Base-by-base conservation (phyloP, 129 eudicot genomes). In the Tagetes erecta region DNA sequence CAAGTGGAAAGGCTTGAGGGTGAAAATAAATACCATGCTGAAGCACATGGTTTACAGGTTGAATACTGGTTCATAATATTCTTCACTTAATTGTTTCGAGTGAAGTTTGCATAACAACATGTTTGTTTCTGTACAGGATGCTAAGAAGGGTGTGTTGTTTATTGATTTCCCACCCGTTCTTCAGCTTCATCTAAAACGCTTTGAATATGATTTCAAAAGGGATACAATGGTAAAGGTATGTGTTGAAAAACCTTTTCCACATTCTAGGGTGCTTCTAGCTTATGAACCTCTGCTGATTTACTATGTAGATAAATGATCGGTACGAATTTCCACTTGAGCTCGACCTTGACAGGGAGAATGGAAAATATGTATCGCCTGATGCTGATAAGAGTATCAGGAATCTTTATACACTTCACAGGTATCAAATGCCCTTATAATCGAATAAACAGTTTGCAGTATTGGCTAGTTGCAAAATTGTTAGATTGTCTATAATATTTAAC, bases 1-100 rank as follows among this genome's bases (percentile, higher is more conserved):
- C 97, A 90, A 72, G 98, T 90, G 76, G 98, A 93, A 81, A 87
- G 88, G 4, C 92, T 93, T 55, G 97, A 93, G 84, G 98, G 98
- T 65, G 98, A 93, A 77, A 90, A 93, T 71, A 90, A 90, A 65
- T 93, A 93, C 57, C 98, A 93, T 72, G 96, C 98, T 66, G 97
- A 90, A 82, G 80, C 76, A 56, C 84, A 88, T 49, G 98, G 97
- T 52, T 88, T 93, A 60, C 97, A 92, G 98, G 98, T 92, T 75
- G 67, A 64, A 31, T 57, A 57, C 68, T 46, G 39, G 64, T 46
- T 71, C 70, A 59, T 69, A 53, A 67, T 39, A 52, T 67, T 76
- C 35, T 53, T 76, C 20, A 37, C 5, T 53, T 41, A 3, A 55
- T 41, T 66, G 44, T 41, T 62, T 73, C 13, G 45, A 10, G 45